Evolutionary conservation across 1,139 yeast genomes (phyloP), one percentile per base, ranked within the genome.

Genomic region (Suhomyces maxii): DNA sequence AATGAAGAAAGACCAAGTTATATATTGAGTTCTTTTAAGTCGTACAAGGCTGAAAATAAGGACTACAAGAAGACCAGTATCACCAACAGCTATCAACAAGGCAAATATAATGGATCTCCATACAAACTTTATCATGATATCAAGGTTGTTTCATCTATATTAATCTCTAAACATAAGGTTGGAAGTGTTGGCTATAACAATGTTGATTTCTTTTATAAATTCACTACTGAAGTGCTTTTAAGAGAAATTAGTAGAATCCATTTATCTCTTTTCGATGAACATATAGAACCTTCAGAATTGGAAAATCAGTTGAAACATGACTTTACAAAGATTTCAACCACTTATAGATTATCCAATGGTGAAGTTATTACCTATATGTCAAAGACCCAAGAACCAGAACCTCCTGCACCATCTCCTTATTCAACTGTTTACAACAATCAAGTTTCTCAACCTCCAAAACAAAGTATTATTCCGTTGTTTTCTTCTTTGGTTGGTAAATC

Each of bases 101-200:
- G 65, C 0, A 58, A 64, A 26, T 85, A 84, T 57, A 55, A 56
- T 7, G 41, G 39, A 1, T 58, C 73, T 0, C 69, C 84, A 8
- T 85, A 83, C 55, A 68, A 68, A 39, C 57, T 89, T 11, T 89
- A 79, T 58, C 93, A 86, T 59, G 98, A 91, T 63, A 64, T 91
- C 49, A 86, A 82, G 56, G 68, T 85, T 13, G 84, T 86, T 0
- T 72, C 85, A 37, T 77, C 82, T 8, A 60, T 77, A 26, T 68
- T 76, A 33, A 73, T 86, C 23, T 69, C 71, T 34, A 66, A 71
- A 42, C 68, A 73, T 46, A 74, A 77, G 25, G 74, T 83, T 31
- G 90, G 89, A 18, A 18, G 1, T 69, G 84, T n/a, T 60, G 68
- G 23, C 66, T 90, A 90, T 60, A 68, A 67, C 18, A 73, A 77